Evolutionary conservation across 352 stramenopile genomes (phyloP), one percentile per base, ranked within the genome.

Genomic region (Globisporangium rhizosaccharum): DNA sequence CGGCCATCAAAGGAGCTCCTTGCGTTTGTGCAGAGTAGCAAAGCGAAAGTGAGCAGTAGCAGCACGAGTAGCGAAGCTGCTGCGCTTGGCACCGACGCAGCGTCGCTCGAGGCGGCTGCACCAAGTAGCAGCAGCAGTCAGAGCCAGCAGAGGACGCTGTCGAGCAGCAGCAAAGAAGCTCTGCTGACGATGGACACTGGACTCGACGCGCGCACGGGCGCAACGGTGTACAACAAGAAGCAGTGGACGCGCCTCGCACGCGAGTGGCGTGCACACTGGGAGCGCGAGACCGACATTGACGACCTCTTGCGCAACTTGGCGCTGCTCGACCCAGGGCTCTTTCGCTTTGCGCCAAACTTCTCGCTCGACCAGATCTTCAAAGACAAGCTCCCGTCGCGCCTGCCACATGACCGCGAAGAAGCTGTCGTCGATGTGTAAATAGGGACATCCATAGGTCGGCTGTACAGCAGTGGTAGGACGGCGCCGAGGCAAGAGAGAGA

Each of bases 281-380:
- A 77, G 45, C 70, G 66, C 62, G 76, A 86, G 53, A 80, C 67
- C 0, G 61, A 80, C 20, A 64, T 62, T 2, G 69, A 63, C 36
- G 68, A 68, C 18, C 48, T 71, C 25, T 41, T 72, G 33, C 67
- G 76, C 37, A 71, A 50, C 18, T 69, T 71, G 23, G 50, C 58
- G 36, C 51, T 72, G 44, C 56, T 82, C 46, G 57, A 84, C 39
- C 51, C 65, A n/a, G 63, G 55, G 46, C 11, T 65, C 18, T 67
- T 58, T 55, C 25, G 60, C 52, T 48, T 79, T 50, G 59, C 68
- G 14, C 33, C 60, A 41, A 60, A 73, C 50, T 37, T 90, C 47
- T 73, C 71, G 6, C 60, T 91, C 25, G 72, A 87, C 25, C 70
- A 90, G 53, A 75, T 89, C 55, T 91, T 91, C 55, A 90, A 88